A percentile compares a stretch with the other conserved stretches of the same genome.
These are phyloP conservation scores for Haplosporangium sp. DNA, from an alignment of 371 early-diverging fungal genomes.

Conservation along the genomic window DNA sequence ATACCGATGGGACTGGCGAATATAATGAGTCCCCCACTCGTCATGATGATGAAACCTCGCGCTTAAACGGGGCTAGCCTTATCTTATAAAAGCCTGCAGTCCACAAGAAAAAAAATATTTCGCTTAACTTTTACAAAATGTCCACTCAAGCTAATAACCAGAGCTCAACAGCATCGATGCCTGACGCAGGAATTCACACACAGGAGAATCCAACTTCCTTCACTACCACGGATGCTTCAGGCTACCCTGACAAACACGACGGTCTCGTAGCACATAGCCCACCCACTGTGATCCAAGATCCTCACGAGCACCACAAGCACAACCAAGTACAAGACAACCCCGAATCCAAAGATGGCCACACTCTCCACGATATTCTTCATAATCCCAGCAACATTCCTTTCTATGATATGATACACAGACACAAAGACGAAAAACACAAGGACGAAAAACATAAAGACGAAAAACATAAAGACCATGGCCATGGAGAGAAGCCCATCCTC, in stretches of 20 bases:
- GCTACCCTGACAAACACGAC: conserved; percentile 37
- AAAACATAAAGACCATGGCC: not conserved
- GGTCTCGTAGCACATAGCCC: conserved; percentile 28
- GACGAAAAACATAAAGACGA: no score
- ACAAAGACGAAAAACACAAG: no score
- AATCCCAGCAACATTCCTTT: not conserved
- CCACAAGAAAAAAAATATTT: not conserved
- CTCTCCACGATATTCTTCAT: not conserved
- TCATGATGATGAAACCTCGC: not conserved
- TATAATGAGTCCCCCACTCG: not conserved
- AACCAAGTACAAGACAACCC: conserved; percentile 14
- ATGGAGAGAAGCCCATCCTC: not conserved
- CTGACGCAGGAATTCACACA: not conserved
- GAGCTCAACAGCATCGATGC: not conserved
- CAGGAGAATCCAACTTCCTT: not conserved
- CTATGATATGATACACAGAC: not conserved
- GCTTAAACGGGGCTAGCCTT: not conserved
- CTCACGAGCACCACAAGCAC: conserved; percentile 41
- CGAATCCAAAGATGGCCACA: not conserved
- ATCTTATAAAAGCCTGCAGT: not conserved
- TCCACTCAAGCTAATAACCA: not conserved
- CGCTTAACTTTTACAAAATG: not conserved
- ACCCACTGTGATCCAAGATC: conserved; percentile 4
- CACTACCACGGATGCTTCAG: conserved; percentile 41
- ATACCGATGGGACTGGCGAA: no score